Base-by-base conservation (phyloP, 345 rosid genomes). In the Chamaenerion angustifolium region DNA sequence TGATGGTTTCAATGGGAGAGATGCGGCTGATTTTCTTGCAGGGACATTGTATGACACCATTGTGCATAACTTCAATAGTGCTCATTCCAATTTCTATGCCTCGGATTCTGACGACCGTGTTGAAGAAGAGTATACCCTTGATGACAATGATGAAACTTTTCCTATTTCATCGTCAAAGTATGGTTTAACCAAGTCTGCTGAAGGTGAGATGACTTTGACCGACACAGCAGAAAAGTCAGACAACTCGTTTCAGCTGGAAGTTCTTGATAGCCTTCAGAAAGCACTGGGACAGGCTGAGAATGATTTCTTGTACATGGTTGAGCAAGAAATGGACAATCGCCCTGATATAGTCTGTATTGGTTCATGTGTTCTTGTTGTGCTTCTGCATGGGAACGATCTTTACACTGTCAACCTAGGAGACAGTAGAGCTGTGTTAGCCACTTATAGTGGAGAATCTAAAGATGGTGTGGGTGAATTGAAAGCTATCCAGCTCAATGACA, bases 291-390 rank as follows among this genome's bases (percentile, higher is more conserved):
- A 87, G 68, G 93, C 93, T 6, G 98, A 92, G 53, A 84, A 64
- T 60, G 98, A 92, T 63, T 92, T 78, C 73, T 55, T 92, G 14
- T 63, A 58, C 69, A 87, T 84, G 98, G 93, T 92, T 51, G 98
- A 92, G 73, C 95, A 83, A 73, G 96, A 92, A 73, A 92, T 84
- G 98, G 95, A 87, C 49, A 89, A 83, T 6, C 92, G 98, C 23
- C 98, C 96, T 54, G 98, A 92, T 58, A 61, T 92, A 58, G 98
- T 92, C 54, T 92, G 96, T 0, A 77, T 92, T 12, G 98, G 98
- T 35, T 87, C 89, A 40, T 92, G 98, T 58, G 96, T 87, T 59
- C 52, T 92, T 68, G 81, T 87, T 61, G 78, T 76, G 70, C 82
- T 92, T 49, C 93, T 87, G 48, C 75, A 79, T 19, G 87, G 95